Conservation (phyloP, 2,329 filamentous ascomycete species). For the Apiospora kogelbergensis region DNA sequence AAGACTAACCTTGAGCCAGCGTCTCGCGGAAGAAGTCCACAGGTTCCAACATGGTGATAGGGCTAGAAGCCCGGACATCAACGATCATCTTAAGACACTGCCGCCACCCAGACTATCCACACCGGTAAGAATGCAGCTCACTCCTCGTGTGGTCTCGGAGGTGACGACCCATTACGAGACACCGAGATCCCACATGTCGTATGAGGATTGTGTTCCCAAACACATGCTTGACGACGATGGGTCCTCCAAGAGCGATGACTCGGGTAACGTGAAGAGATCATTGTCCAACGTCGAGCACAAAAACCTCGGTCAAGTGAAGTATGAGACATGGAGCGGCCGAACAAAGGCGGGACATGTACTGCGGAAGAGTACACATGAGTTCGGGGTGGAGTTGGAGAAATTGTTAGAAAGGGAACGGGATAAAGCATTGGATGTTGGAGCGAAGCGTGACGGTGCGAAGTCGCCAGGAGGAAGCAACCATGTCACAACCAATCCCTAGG, state of each 20-base stretch:
- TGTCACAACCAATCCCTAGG: neutral
- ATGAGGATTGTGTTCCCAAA: slow-evolving; percentile 27
- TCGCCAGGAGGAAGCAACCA: neutral
- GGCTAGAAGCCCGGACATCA: slow-evolving; percentile 10
- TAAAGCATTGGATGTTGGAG: neutral
- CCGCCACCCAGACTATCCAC: neutral
- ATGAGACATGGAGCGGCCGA: slow-evolving; percentile 22
- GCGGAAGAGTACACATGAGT: slow-evolving; percentile 21
- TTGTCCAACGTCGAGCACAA: slow-evolving; percentile 5
- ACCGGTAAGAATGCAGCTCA: neutral
- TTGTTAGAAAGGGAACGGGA: slow-evolving; percentile 16
- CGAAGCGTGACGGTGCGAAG: neutral
- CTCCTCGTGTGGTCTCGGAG: slow-evolving; percentile 11
- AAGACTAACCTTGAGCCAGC: slow-evolving; percentile 21
- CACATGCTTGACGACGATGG: slow-evolving; percentile 23
- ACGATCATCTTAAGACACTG: neutral
- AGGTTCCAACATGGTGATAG: slow-evolving; percentile 20
- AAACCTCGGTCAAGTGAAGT: slow-evolving; percentile 14
- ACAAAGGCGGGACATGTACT: slow-evolving; percentile 14
- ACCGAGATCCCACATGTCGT: slow-evolving; percentile 20
- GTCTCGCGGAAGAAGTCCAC: slow-evolving; percentile 28
- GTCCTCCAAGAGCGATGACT: slow-evolving; percentile 12
- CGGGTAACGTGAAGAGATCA: slow-evolving; percentile 11
- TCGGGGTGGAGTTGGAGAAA: slow-evolving; percentile 19
- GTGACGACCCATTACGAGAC: slow-evolving; percentile 16